Evolutionary conservation across 2,329 filamentous ascomycete species (phyloP), one percentile per base, ranked within the genome.

Genomic region (Penicillium expansum): DNA sequence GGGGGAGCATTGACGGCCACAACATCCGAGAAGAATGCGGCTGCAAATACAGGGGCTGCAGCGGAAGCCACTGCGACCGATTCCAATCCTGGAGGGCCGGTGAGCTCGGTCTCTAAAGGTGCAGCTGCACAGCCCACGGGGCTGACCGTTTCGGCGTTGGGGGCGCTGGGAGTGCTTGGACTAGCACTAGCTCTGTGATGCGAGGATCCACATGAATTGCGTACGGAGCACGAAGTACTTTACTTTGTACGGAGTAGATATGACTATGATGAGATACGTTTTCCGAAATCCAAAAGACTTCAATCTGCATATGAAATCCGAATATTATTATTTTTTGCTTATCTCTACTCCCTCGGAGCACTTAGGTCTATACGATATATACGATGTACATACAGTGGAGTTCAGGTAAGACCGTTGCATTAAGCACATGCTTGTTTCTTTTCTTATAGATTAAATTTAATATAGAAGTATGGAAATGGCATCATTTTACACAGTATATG

Each of bases 91-190:
- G 47, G 18, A 4, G 55, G 55, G 1, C 18, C 20, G 7, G 55
- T 62, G 16, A 62, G 54, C 3, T 61, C 62, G 38, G 67, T 57
- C 2, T 67, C 53, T 5, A 41, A 35, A 16, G 51, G 48, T 45
- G 39, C n/a, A 24, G 57, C 61, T 30, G 62, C 62, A 29, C 57
- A 63, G 38, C 50, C 62, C 6, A 66, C 65, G 24, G 66, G 56
- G 10, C 13, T 68, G 35, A 54, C 58, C 1, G 54, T 58, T 39
- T 63, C 61, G 30, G 60, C 59, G 35, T 53, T 64, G 45, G 65
- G 66, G 50, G 66, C 62, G 10, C 48, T 69, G 52, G 57, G 64
- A 11, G 56, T 69, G 24, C 54, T 68, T 24, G 65, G 66, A 47
- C 51, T 68, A 35, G 65, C 60, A 22, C 30, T 69, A 53, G 66